Evolutionary conservation across 2,329 filamentous ascomycete genomes (phyloP), one percentile per base, ranked within the genome.

Genomic region (Dryadomyces quercus-mongolicae): DNA sequence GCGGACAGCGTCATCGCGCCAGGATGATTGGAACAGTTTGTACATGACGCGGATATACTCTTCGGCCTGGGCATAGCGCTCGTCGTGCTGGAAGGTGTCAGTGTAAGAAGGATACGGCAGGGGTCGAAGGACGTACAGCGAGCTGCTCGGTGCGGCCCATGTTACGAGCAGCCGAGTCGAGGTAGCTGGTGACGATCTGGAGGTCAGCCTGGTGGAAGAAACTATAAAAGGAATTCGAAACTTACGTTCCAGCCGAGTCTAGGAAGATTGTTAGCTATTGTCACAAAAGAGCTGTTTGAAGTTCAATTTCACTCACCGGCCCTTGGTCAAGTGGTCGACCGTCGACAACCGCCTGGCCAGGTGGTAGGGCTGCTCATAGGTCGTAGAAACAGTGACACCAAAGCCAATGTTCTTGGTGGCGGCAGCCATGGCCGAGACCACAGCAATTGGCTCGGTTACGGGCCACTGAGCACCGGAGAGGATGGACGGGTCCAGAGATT

Each of bases 391-490:
- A 3, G 57, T 59, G 25, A 59, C 49, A 38, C 40, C 57, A 25
- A 59, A 56, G n/a, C 53, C 55, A 3, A 59, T 43, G 40, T 49
- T 57, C 51, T 54, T 56, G 3, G 57, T 59, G 5, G 45, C 57
- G 16, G 57, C 55, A 1, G 57, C 57, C 55, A 59, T 57, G 46
- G 57, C 57, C 2, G 50, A 43, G 9, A 58, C 45, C 4, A 53
- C 25, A 2, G 46, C 31, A 1, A 85, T 60, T 0, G 82, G 81
- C 62, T 85, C 81, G 55, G 84, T 84, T 10, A 84, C 78, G 0
- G 82, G 82, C 74, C 79, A 85, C 65, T 85, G 82, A 0, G 81
- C 78, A 1, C 78, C 82, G 0, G 79, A 79, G 1, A 72, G 63
- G 48, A 83, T 75, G 0, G 80, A 77, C 0, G 81, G 75, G 4